Conservation (phyloP, 768 basidiomycete genomes). For the Hygrophorus russula region DNA sequence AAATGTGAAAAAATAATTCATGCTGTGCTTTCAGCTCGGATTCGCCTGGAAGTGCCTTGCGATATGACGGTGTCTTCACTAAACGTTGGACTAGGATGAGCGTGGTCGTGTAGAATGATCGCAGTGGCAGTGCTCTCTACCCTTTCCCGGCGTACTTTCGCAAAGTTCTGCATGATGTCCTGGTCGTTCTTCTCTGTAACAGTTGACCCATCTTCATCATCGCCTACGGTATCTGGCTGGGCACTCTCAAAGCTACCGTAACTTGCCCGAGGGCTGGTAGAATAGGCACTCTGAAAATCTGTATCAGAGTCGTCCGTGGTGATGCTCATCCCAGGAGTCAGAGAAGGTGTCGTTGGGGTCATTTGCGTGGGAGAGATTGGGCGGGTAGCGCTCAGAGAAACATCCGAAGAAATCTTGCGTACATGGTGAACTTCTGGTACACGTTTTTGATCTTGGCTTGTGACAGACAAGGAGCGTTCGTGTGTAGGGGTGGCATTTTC, state of each 20-base stretch:
- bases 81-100: constrained; percentile 24
- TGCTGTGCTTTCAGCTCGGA: constrained; percentile 4
- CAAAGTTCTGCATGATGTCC: constrained; percentile 16
- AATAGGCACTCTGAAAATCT: constrained; percentile 84
- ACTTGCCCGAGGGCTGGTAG: constrained; percentile 60
- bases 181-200: constrained; percentile 12
- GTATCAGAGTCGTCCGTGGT: constrained; percentile 70
- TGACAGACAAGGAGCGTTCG: constrained; percentile 24
- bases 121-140: constrained; percentile 47
- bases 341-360: constrained; percentile 24
- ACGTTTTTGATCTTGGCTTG: constrained; percentile 20
- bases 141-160: constrained; percentile 37
- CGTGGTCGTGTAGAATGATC: constrained; percentile 13
- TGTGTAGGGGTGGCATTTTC: constrained; percentile 31
- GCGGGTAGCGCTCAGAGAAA: constrained; percentile 16
- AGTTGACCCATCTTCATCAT: constrained; percentile 6
- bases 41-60: constrained; percentile 7
- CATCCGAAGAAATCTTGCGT: constrained; percentile 9
- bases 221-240: constrained; percentile 16
- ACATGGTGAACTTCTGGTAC: neutral
- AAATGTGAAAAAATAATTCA: neutral
- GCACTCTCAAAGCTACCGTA: constrained; percentile 38
- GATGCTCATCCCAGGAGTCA: constrained; percentile 21
- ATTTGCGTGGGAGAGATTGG: constrained; percentile 11
- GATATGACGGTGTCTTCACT: constrained; percentile 28